These are phyloP conservation scores for Mycosarcoma mackinlayi DNA, from an alignment of 1,284 basidiomycete species.

Conservation along the genomic window DNA sequence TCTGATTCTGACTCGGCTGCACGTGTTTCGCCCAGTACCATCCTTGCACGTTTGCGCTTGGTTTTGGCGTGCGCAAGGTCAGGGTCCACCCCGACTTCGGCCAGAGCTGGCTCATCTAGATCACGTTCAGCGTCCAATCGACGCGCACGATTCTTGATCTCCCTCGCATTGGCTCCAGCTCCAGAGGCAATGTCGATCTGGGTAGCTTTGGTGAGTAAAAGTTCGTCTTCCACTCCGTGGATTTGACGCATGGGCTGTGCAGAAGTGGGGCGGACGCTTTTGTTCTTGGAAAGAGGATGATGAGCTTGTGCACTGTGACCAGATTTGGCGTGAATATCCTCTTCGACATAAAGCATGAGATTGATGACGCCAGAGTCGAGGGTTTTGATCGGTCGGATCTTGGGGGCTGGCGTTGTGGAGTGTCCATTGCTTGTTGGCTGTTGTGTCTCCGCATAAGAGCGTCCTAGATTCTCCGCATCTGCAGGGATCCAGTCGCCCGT, in stretches of 20 bases:
- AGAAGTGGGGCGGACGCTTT: slow-evolving; percentile 11
- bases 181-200: slow-evolving; percentile 29
- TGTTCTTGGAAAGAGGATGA: not conserved
- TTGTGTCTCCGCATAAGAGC: slow-evolving; percentile 4
- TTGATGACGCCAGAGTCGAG: slow-evolving; percentile 51
- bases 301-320: not conserved
- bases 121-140: slow-evolving; percentile 42
- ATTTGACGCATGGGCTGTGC: slow-evolving; percentile 12
- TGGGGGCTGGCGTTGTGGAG: slow-evolving; percentile 7
- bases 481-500: slow-evolving; percentile 49
- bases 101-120: slow-evolving; percentile 39
- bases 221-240: slow-evolving; percentile 16
- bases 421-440: not conserved
- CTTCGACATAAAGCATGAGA: slow-evolving; percentile 51
- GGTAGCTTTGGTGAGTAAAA: slow-evolving; percentile 31
- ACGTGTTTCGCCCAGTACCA: slow-evolving; percentile 46
- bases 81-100: slow-evolving; percentile 23
- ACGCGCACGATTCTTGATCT: slow-evolving; percentile 35
- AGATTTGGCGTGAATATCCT: slow-evolving; percentile 44
- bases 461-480: slow-evolving; percentile 28
- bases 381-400: slow-evolving; percentile 47
- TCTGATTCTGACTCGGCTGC: slow-evolving; percentile 34
- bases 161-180: slow-evolving; percentile 15
- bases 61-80: slow-evolving; percentile 29
- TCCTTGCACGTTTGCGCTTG: slow-evolving; percentile 45